phyloP scores from a whole-genome alignment of 164 flowering plant genomes.

The Dillenia turbinata region DNA sequence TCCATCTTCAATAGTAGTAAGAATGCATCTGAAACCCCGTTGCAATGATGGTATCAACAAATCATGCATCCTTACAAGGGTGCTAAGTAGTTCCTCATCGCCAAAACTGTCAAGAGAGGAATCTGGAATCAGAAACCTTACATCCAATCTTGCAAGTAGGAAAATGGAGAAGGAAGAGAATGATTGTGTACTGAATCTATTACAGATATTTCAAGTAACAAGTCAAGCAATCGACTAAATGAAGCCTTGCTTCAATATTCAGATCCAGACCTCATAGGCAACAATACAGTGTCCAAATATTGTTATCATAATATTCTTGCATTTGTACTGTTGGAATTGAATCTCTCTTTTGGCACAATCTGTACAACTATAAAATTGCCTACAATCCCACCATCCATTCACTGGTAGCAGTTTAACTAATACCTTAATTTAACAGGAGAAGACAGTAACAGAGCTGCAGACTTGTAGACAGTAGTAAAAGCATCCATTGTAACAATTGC shows the following conservation, averaged over 20 bases:
- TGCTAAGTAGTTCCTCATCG: constrained; percentile 66
- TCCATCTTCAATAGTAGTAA: constrained; percentile 24
- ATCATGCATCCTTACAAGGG: constrained; percentile 77
- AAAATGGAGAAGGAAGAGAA: background rate
- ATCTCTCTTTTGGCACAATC: background rate
- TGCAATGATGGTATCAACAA: constrained; percentile 70
- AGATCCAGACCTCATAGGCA: too few relatives aligned
- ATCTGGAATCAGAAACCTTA: background rate
- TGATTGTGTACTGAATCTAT: too few relatives aligned
- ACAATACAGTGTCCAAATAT: too few relatives aligned
- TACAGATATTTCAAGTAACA: background rate
- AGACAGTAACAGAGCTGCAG: constrained; percentile 70
- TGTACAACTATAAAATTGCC: background rate
- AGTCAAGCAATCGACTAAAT: background rate
- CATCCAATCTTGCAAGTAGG: background rate
- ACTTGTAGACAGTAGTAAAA: constrained; percentile 66
- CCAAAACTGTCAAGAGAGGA: constrained; percentile 51
- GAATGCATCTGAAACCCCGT: constrained; percentile 45
- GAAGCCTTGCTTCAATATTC: background rate
- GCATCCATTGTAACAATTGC: constrained; percentile 77
- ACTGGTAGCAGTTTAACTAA: background rate
- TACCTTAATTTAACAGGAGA: constrained; percentile 73
- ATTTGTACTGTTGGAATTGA: too few relatives aligned
- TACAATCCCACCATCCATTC: too few relatives aligned
- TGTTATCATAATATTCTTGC: too few relatives aligned